Percentiles rank a stretch among this genome's conserved stretches.
Evolutionary conservation across 192 early-diverging fungal species (phyloP).

Genomic region (Coemansia sp.): DNA sequence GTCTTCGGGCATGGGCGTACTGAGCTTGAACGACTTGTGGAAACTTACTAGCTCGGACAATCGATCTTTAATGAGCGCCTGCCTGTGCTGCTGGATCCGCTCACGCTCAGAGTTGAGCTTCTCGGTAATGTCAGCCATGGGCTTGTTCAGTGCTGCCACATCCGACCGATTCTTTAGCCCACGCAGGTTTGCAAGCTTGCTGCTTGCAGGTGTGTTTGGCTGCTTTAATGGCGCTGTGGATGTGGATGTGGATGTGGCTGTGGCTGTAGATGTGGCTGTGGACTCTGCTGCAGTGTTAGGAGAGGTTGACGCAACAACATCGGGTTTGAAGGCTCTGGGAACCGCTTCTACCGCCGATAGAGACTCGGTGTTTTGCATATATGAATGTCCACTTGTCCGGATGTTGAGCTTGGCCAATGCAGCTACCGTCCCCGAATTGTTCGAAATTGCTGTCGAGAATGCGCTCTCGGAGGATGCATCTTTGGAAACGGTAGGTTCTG

Average conservation of each 20-base stretch:
- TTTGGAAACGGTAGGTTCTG: not conserved
- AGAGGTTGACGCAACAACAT: conserved; percentile 6
- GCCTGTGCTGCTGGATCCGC: conserved; percentile 71
- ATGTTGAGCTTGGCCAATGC: conserved; percentile 54
- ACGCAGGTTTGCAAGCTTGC: conserved; percentile 51
- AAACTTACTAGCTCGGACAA: conserved; percentile 80
- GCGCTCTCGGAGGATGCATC: not conserved
- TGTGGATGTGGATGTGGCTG: too few species aligned
- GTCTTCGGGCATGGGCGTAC: conserved; percentile 79
- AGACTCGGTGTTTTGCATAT: conserved; percentile 2
- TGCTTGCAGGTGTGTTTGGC: conserved; percentile 13
- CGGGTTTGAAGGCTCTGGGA: not conserved
- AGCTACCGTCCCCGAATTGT: conserved; percentile 39
- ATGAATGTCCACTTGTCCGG: conserved; percentile 38
- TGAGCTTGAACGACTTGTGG: conserved; percentile 75
- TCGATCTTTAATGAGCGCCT: conserved; percentile 69
- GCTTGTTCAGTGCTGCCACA: conserved; percentile 55
- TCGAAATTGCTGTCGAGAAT: not conserved
- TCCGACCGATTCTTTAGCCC: conserved; percentile 55
- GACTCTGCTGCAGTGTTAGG: conserved; percentile 28
- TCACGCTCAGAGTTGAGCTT: conserved; percentile 74
- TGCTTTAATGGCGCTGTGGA: conserved; percentile 37
- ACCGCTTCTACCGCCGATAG: conserved; percentile 7
- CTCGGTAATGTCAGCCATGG: conserved; percentile 57
- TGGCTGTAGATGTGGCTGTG: too few species aligned